Evolutionary conservation across 2,329 filamentous ascomycete genomes (phyloP), one percentile per base, ranked within the genome.

Genomic region (Monosporascus sp.): DNA sequence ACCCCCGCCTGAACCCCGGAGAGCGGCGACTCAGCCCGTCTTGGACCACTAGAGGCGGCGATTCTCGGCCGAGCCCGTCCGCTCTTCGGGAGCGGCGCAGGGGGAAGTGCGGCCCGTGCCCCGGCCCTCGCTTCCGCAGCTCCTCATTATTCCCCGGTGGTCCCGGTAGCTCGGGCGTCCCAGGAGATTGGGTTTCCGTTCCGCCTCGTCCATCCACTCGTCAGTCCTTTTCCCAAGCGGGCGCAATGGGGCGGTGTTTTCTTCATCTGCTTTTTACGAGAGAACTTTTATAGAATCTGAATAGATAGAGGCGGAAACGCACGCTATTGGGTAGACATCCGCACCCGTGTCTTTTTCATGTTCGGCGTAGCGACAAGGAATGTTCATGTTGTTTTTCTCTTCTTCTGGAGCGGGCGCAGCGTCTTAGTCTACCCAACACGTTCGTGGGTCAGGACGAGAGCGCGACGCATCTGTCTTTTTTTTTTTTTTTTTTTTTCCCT

Each of bases 11-110:
- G 37, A 38, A 38, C 45, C 50, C 22, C 60, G 55, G 52, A 63
- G 59, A 57, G 49, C 58, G 7, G 64, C 63, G 37, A 58, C 65
- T 7, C 63, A 66, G 49, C 60, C 61, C 11, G 37, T 50, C 46
- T 41, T 57, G 3, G 17, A 55, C 52, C 56, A 60, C 43, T 67
- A 68, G 64, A 57, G 55, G 59, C 56, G 60, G 53, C 46, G 53
- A 54, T 49, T 55, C 38, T 49, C 55, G 26, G 14, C 26, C 7
- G 55, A 43, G 22, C 40, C 40, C 19, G 20, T 20, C 40, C 20
- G 9, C 31, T 35, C 31, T 35, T 35, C 14, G 9, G 17, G 9
- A 16, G 5, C 31, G 14, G 31, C 31, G 9, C 31, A 14, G 9
- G 5, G 19, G 22, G 40, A 16, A 5, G 22, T 5, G 14, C 9